Conservation (phyloP, 2,329 filamentous ascomycete genomes). For the Calycina herbarum region DNA sequence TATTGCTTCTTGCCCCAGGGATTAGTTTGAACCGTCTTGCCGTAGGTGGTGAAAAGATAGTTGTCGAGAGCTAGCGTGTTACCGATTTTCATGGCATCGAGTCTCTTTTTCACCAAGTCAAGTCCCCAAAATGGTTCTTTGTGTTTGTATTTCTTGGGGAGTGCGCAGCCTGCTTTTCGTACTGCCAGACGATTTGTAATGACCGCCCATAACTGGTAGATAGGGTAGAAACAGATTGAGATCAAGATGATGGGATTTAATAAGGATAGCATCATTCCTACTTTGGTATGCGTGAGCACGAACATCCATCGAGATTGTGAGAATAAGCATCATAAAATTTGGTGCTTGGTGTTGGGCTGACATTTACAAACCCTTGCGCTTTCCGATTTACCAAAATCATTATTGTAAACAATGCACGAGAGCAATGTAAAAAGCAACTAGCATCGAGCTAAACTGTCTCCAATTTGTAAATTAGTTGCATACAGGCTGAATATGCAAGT, state of each 20-base stretch:
- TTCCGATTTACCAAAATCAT: too few relatives aligned
- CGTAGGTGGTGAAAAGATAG: conserved; percentile 15
- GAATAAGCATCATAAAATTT: not conserved
- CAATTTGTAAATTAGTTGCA: too few relatives aligned
- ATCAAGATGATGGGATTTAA: not conserved
- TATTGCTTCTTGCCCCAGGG: conserved; percentile 16
- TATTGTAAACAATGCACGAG: too few relatives aligned
- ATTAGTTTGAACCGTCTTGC: conserved; percentile 18
- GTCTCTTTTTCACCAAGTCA: conserved; percentile 8
- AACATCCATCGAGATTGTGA: not conserved
- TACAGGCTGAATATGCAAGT: too few relatives aligned
- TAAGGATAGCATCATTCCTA: not conserved
- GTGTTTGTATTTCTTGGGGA: conserved; percentile 7
- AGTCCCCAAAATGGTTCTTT: conserved; percentile 6
- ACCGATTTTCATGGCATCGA: not conserved
- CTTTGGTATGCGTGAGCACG: not conserved
- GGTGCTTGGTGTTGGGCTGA: too few relatives aligned
- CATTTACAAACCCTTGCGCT: too few relatives aligned
- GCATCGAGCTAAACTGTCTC: too few relatives aligned
- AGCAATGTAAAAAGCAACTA: too few relatives aligned
- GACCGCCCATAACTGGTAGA: not conserved
- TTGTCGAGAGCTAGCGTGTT: conserved; percentile 10
- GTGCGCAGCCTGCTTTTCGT: conserved; percentile 7
- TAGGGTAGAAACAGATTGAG: not conserved
- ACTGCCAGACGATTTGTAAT: not conserved